phyloP scores from a whole-genome alignment of 768 basidiomycete species.

The Psilocybe tampanensis region DNA sequence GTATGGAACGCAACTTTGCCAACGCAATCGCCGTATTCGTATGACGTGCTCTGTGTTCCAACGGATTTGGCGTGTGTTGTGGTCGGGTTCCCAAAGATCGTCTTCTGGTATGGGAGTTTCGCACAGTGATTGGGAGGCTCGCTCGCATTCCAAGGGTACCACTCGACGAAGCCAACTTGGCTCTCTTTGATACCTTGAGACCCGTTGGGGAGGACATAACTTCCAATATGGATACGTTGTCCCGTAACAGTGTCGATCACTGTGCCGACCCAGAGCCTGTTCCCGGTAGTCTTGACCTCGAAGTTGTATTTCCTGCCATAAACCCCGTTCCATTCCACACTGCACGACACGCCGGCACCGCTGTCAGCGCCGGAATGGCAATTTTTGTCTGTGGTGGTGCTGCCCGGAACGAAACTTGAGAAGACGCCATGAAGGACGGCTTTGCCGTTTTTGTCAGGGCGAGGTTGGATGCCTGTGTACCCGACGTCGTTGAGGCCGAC shows the following conservation, averaged over 20 bases:
- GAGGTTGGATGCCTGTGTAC: conserved; percentile 7
- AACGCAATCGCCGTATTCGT: background rate
- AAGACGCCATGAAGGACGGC: conserved; percentile 4
- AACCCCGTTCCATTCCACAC: conserved; percentile 1
- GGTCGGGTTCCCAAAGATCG: conserved; percentile 3
- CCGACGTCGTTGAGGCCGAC: conserved; percentile 1
- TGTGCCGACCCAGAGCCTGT: conserved; percentile 3
- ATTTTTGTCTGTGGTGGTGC: conserved; percentile 1
- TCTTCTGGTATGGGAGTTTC: background rate
- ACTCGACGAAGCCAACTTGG: conserved; percentile 5
- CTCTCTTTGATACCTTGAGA: background rate
- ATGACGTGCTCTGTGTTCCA: background rate
- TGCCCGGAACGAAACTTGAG: conserved; percentile 2
- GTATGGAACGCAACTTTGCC: background rate
- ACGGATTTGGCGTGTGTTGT: background rate
- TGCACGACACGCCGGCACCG: conserved; percentile 3
- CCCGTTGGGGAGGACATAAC: conserved; percentile 1
- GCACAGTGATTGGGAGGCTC: background rate
- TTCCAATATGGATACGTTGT: conserved; percentile 5
- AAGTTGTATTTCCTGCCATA: conserved; percentile 2
- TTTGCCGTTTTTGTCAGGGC: background rate
- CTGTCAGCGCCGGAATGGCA: conserved; percentile 2
- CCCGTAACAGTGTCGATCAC: conserved; percentile 5
- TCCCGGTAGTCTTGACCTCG: background rate
- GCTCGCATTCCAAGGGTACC: conserved; percentile 2